A percentile compares a stretch with the other conserved stretches of the same genome.
phyloP scores from a whole-genome alignment of 352 stramenopile genomes.

The Peronospora farinosa region DNA sequence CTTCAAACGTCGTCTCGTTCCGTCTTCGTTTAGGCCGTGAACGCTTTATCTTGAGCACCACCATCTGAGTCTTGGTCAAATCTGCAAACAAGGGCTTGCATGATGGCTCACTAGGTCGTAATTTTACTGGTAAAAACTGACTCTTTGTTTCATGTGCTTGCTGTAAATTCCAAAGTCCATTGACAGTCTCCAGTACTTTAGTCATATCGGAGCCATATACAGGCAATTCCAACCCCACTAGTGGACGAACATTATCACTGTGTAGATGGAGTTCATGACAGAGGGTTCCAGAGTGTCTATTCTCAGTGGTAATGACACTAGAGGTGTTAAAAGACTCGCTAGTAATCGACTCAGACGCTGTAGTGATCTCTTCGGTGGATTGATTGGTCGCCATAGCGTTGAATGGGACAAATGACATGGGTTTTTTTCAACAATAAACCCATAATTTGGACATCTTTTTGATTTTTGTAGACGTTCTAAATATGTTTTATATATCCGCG shows the following conservation, averaged over 20 bases:
- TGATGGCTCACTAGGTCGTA: slow-evolving; percentile 65
- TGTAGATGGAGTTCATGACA: slow-evolving; percentile 30
- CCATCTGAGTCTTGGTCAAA: slow-evolving; percentile 72
- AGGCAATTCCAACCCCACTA: slow-evolving; percentile 61
- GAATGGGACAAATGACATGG: not conserved
- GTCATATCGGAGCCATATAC: slow-evolving; percentile 47
- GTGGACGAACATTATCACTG: slow-evolving; percentile 28
- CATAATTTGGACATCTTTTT: not conserved
- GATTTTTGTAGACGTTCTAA: not conserved
- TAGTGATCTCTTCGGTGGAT: slow-evolving; percentile 3
- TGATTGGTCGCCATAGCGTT: slow-evolving; percentile 29
- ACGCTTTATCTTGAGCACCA: slow-evolving; percentile 53
- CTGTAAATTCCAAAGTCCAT: slow-evolving; percentile 48
- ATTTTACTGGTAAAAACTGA: slow-evolving; percentile 72
- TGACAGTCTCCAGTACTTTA: slow-evolving; percentile 53
- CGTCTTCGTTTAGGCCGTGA: slow-evolving; percentile 25
- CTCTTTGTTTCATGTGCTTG: slow-evolving; percentile 64
- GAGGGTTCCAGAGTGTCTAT: slow-evolving; percentile 3
- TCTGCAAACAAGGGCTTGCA: slow-evolving; percentile 82
- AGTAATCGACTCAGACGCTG: not conserved
- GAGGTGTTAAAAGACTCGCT: slow-evolving; percentile 2
- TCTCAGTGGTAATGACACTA: slow-evolving; percentile 3
- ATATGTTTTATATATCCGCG: slow-evolving; percentile 8
- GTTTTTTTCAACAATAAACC: not conserved
- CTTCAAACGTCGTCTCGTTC: slow-evolving; percentile 6